A percentile compares a stretch with the other conserved stretches of the same genome.
Conservation (phyloP, 148 eudicot genomes). For the Chenopodium album region DNA sequence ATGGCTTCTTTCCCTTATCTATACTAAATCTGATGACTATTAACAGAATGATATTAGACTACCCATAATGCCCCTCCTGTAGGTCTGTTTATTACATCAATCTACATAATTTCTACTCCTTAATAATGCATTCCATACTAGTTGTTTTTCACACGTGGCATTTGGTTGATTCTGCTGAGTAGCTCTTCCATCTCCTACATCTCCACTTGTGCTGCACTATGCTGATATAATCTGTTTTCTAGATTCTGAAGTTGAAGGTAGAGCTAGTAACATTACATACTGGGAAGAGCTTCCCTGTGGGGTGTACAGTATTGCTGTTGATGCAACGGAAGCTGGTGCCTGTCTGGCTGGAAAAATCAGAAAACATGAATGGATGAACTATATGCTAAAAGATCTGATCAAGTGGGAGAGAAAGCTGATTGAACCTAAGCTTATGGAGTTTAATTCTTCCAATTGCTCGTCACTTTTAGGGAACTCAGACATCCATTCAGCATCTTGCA, state of each 20-base stretch:
- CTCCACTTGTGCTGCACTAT: background rate
- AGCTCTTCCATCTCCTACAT: background rate
- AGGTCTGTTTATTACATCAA: too few species aligned
- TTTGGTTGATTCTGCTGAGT: background rate
- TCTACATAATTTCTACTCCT: background rate
- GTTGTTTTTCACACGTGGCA: background rate
- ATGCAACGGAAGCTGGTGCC: conserved; percentile 40
- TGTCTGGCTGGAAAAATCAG: conserved; percentile 48
- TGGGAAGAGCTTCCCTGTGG: conserved; percentile 99
- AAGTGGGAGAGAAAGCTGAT: conserved; percentile 72
- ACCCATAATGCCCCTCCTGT: too few species aligned
- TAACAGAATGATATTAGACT: too few species aligned
- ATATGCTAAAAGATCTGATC: conserved; percentile 55
- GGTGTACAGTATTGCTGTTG: conserved; percentile 57
- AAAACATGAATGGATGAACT: conserved; percentile 73
- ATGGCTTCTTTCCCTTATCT: too few species aligned
- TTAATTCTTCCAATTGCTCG: conserved; percentile 22
- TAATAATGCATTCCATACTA: background rate
- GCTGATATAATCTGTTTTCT: conserved; percentile 10
- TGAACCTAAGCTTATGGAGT: conserved; percentile 50
- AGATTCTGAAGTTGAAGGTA: conserved; percentile 49
- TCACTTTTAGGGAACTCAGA: conserved; percentile 22
- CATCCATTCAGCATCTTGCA: conserved; percentile 20
- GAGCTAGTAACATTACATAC: conserved; percentile 42
- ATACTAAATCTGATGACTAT: too few species aligned